A percentile compares a stretch with the other conserved stretches of the same genome.
Evolutionary conservation across 106 monocot species (phyloP).

Genomic region (Apostasia shenzhenica): DNA sequence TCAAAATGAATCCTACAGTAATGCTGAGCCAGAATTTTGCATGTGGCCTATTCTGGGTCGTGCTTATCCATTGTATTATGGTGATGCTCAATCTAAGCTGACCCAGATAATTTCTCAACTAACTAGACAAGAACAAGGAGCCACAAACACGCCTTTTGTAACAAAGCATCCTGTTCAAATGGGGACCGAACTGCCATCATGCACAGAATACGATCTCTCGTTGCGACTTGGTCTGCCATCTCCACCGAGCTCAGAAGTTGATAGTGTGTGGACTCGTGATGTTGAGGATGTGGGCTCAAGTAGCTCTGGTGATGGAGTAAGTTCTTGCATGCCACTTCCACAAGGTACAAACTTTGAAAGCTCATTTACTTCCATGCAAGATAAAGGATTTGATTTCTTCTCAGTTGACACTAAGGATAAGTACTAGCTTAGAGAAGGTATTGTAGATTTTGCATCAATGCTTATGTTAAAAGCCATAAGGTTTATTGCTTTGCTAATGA

Average conservation of each 20-base stretch:
- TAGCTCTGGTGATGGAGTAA: conserved; percentile 35
- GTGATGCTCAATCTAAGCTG: conserved; percentile 2
- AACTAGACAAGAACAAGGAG: background rate
- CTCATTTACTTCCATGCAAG: conserved; percentile 9
- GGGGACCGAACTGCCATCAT: background rate
- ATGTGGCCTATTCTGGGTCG: conserved; percentile 16
- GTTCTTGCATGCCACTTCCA: conserved; percentile 7
- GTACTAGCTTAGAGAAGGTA: conserved; percentile 17
- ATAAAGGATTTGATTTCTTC: conserved; percentile 23
- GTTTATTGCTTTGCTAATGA: too few relatives aligned
- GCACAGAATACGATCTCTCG: conserved; percentile 38
- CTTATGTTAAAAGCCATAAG: background rate
- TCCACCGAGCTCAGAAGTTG: conserved; percentile 8
- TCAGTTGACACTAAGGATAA: conserved; percentile 9
- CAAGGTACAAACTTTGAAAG: conserved; percentile 2
- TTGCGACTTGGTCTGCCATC: conserved; percentile 45
- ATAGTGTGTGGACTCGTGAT: conserved; percentile 21
- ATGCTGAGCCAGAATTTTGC: background rate
- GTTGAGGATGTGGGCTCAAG: conserved; percentile 48
- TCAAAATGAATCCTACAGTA: background rate
- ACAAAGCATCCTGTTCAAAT: background rate
- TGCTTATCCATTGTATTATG: conserved; percentile 40
- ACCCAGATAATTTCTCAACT: background rate
- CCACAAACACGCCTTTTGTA: background rate
- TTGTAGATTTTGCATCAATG: background rate